phyloP scores from a whole-genome alignment of 1,284 basidiomycete species.

The Heterobasidion parviporum region DNA sequence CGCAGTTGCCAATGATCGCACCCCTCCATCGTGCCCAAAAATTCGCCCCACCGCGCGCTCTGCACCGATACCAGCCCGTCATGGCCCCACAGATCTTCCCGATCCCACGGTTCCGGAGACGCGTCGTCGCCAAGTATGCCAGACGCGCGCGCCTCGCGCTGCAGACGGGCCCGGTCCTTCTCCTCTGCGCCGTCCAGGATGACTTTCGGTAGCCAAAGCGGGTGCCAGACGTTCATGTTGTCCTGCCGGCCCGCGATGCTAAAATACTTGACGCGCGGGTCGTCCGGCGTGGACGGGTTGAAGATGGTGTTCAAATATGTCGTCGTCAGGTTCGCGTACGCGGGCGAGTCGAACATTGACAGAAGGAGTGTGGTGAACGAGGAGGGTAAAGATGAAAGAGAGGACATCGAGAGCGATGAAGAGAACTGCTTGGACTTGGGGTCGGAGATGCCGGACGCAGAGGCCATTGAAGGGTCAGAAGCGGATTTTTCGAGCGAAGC shows the following conservation, averaged over 20 bases:
- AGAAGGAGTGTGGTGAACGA: conserved; percentile 85
- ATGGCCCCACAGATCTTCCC: conserved; percentile 74
- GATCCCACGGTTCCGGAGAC: conserved; percentile 30
- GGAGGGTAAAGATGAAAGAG: conserved; percentile 58
- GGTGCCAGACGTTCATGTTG: conserved; percentile 81
- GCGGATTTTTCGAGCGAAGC: background rate
- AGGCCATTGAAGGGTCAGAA: background rate
- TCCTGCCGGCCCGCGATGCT: conserved; percentile 78
- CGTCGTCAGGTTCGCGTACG: conserved; percentile 93
- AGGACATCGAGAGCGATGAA: conserved; percentile 14
- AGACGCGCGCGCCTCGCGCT: conserved; percentile 13
- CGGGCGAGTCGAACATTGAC: conserved; percentile 92
- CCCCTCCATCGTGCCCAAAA: conserved; percentile 83
- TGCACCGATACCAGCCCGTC: conserved; percentile 91
- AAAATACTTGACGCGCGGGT: conserved; percentile 84
- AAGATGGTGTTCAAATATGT: conserved; percentile 80
- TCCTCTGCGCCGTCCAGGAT: conserved; percentile 80
- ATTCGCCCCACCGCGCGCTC: conserved; percentile 90
- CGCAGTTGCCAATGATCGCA: conserved; percentile 97
- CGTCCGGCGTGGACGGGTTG: conserved; percentile 87
- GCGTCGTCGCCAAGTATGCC: background rate
- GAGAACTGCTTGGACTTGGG: conserved; percentile 4
- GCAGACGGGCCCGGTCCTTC: conserved; percentile 32
- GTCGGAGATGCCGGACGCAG: background rate
- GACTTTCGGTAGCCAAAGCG: conserved; percentile 94